These are phyloP conservation scores for Allium sativum DNA, from an alignment of 106 monocot species.

Conservation along the genomic window DNA sequence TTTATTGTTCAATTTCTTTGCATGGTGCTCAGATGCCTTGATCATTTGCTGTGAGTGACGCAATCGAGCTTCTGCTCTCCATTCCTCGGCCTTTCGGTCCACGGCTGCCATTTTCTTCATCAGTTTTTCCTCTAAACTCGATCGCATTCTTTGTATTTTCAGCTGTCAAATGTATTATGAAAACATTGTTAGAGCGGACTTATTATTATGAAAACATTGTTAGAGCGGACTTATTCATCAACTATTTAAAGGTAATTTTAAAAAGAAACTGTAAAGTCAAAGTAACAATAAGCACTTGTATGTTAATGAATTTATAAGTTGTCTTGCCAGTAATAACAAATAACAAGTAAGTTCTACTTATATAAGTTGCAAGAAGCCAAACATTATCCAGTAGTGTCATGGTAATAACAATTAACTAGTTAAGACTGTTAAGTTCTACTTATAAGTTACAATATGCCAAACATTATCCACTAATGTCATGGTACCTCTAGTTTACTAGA, in stretches of 20 bases:
- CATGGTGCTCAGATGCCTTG: slow-evolving; percentile 39
- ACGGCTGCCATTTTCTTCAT: slow-evolving; percentile 75
- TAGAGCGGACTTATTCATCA: too few relatives aligned
- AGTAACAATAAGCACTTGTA: too few relatives aligned
- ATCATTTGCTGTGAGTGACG: slow-evolving; percentile 17
- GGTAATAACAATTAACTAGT: too few relatives aligned
- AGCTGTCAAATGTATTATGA: slow-evolving; percentile 33
- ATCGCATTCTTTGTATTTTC: slow-evolving; percentile 92
- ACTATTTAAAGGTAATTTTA: too few relatives aligned
- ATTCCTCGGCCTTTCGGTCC: slow-evolving; percentile 60
- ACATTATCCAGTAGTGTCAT: neutral
- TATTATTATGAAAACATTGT: neutral
- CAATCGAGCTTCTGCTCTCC: slow-evolving; percentile 46
- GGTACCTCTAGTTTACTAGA: slow-evolving; percentile 86
- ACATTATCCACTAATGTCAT: neutral
- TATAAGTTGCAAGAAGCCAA: too few relatives aligned
- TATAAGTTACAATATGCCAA: too few relatives aligned
- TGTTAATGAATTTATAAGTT: too few relatives aligned
- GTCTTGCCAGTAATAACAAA: too few relatives aligned
- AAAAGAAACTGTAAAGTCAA: too few relatives aligned
- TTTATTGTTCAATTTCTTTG: slow-evolving; percentile 39
- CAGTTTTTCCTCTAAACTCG: slow-evolving; percentile 80
- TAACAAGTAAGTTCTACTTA: too few relatives aligned
- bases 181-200: too few relatives aligned
- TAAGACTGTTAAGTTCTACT: too few relatives aligned